A percentile compares a stretch with the other conserved stretches of the same genome.
These are phyloP conservation scores for Ganoderma leucocontextum DNA, from an alignment of 1,284 basidiomycete genomes.

Conservation along the genomic window DNA sequence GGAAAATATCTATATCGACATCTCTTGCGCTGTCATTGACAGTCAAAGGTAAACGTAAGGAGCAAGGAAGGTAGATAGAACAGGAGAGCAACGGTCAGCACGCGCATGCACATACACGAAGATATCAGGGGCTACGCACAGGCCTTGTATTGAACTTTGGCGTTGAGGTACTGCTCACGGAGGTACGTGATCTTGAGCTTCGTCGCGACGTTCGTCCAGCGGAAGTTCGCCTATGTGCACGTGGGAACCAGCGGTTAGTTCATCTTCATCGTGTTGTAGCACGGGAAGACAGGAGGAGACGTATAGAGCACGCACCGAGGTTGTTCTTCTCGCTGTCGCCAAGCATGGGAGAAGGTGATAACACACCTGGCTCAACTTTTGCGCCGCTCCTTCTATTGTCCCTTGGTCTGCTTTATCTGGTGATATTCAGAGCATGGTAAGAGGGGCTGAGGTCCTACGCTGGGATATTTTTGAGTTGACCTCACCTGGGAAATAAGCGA, in stretches of 20 bases:
- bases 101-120: neutral
- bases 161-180: slow-evolving; percentile 83
- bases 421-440: too few species aligned
- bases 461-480: too few species aligned
- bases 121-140: slow-evolving; percentile 54
- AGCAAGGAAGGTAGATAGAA: too few species aligned
- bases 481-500: too few species aligned
- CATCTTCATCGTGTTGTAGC: neutral
- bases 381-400: too few species aligned
- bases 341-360: too few species aligned
- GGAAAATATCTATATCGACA: too few species aligned
- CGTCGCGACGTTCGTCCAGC: slow-evolving; percentile 88
- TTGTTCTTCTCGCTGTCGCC: slow-evolving; percentile 88
- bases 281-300: slow-evolving; percentile 32
- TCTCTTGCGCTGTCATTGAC: too few species aligned
- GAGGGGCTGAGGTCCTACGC: too few species aligned
- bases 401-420: too few species aligned
- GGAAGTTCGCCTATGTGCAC: slow-evolving; percentile 76
- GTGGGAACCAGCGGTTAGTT: neutral
- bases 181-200: slow-evolving; percentile 92
- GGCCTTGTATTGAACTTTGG: slow-evolving; percentile 80
- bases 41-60: too few species aligned
- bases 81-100: slow-evolving; percentile 6
- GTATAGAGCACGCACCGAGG: slow-evolving; percentile 75
- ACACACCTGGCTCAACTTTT: too few species aligned